phyloP scores from a whole-genome alignment of 805 yeast species.

The Hanseniaspora thailandica region DNA sequence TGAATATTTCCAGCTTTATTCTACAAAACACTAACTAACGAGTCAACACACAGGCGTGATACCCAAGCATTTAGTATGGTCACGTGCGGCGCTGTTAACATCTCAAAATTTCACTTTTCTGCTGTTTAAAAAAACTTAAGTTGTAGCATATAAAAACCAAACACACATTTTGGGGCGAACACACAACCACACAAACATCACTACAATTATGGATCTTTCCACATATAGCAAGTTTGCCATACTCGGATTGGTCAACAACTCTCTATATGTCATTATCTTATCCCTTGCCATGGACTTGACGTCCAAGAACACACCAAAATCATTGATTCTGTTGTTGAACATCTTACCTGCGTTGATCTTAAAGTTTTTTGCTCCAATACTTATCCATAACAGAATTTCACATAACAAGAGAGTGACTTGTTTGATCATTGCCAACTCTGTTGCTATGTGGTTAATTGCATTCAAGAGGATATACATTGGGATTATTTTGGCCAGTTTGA shows the following conservation, averaged over 20 bases:
- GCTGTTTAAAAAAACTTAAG: no score
- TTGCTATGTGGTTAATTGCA: conserved; percentile 61
- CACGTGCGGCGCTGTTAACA: no score
- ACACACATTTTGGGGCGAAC: no score
- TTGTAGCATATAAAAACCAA: no score
- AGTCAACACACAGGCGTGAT: no score
- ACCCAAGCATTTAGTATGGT: no score
- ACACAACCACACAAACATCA: not conserved
- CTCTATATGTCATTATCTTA: conserved; percentile 78
- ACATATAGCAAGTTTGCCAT: conserved; percentile 54
- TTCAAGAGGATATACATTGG: conserved; percentile 62
- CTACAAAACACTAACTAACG: no score
- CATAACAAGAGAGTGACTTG: conserved; percentile 44
- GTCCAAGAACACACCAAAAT: conserved; percentile 73
- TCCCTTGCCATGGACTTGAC: conserved; percentile 89
- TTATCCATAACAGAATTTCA: conserved; percentile 46
- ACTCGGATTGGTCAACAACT: conserved; percentile 79
- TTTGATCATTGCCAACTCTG: conserved; percentile 46
- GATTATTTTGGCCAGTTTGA: conserved; percentile 62
- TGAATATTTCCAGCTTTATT: no score
- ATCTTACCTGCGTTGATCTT: conserved; percentile 69
- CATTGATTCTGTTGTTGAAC: conserved; percentile 73
- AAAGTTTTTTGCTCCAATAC: conserved; percentile 69
- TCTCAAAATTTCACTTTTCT: no score
- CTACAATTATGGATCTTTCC: not conserved